Base-by-base conservation (phyloP, 129 eudicot species). In the Pseudognaphalium luteoalbum region DNA sequence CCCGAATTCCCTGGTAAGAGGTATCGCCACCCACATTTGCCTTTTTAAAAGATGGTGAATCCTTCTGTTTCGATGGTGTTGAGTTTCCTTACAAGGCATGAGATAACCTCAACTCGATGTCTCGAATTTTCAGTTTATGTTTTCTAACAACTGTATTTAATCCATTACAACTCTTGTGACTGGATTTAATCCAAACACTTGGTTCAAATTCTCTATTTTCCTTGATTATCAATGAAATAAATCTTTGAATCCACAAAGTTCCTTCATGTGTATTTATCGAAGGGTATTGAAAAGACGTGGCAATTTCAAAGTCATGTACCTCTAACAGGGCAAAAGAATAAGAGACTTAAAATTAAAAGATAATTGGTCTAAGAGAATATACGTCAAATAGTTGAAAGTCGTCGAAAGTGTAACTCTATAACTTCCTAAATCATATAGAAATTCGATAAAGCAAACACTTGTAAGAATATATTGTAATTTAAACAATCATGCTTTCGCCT, bases 91-190 rank as follows among this genome's bases (percentile, higher is more conserved):
- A 74, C 70, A 52, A 5, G 52, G 82, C 72, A 77, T 82, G 86
- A 65, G 86, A 82, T 37, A 77, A 52, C 82, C 86, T 34, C 39
- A 82, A 71, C 35, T 82, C 82, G 34, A 82, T 28, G 58, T 82
- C 86, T 33, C 82, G 71, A 22, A 82, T 82, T 76, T 82, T 82
- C 51, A 82, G 78, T 66, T 72, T 82, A 72, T 82, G 82, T 30
- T 82, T 82, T 78, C 76, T 77, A 62, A 77, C 79, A 17, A 82
- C 86, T 6, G 75, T 70, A 74, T 72, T 82, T 15, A 25, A 44
- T 29, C 2, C 9, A 16, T 39, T 41, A 22, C 6, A 14, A 15
- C 60, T 22, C 47, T 61, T 41, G 17, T 41, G 1, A 15, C n/a
- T 57, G 34, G 8, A 19, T 35, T 5, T 19, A 2, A 44, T 10